Conservation (phyloP, 2,329 filamentous ascomycete genomes). For the Coleophoma cylindrospora region DNA sequence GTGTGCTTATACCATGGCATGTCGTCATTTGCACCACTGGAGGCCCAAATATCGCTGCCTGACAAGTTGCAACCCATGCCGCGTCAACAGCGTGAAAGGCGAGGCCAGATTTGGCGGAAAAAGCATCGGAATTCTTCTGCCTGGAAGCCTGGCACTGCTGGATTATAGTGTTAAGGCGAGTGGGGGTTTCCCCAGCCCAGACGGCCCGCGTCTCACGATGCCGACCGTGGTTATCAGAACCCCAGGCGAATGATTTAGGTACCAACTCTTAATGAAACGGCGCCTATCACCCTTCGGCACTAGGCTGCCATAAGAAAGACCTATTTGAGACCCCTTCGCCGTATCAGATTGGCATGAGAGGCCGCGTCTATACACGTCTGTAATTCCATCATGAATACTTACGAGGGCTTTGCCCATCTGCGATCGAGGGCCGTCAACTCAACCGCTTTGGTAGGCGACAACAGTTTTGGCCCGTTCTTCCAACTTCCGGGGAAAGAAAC, state of each 20-base stretch:
- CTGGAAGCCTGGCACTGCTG: neutral
- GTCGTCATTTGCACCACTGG: too few species aligned
- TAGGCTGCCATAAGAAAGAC: neutral
- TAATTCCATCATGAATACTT: slow-evolving; percentile 3
- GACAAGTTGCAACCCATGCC: too few species aligned
- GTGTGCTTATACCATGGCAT: too few species aligned
- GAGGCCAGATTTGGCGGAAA: neutral
- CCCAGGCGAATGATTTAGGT: neutral
- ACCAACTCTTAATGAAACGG: neutral
- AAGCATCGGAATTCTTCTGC: neutral
- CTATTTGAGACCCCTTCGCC: neutral
- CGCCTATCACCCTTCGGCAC: neutral
- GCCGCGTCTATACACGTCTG: neutral
- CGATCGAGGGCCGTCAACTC: slow-evolving; percentile 4
- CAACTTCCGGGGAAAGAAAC: slow-evolving; percentile 4
- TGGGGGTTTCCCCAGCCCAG: neutral
- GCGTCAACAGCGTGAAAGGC: neutral
- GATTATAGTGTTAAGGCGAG: neutral
- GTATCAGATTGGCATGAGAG: neutral
- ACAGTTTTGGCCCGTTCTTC: slow-evolving; percentile 13
- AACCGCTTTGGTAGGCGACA: slow-evolving; percentile 4
- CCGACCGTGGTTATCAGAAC: too few species aligned
- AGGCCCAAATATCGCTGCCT: too few species aligned
- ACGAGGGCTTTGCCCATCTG: neutral
- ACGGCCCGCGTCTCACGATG: too few species aligned